Base-by-base conservation (phyloP, 768 basidiomycete species). In the Coprinopsis sp. region DNA sequence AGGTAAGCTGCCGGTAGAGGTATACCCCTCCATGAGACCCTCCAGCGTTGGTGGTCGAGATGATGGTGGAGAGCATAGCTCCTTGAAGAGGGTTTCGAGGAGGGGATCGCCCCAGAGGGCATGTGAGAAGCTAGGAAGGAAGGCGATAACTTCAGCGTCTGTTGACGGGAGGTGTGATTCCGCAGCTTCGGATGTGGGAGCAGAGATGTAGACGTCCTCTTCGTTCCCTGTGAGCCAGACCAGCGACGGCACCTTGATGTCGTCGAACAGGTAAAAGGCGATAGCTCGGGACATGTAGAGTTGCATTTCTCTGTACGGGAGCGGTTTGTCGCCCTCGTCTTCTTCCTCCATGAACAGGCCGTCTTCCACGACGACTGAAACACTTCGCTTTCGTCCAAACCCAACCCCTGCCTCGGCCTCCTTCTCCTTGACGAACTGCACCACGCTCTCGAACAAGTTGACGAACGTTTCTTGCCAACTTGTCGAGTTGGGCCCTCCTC, bases 381-480 rank as follows among this genome's bases (percentile, higher is more conserved):
- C n/a, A n/a, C n/a, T n/a, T n/a, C n/a, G n/a, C n/a, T n/a, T n/a
- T n/a, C n/a, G n/a, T n/a, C n/a, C n/a, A n/a, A n/a, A n/a, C n/a
- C n/a, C n/a, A n/a, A n/a, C n/a, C n/a, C n/a, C n/a, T n/a, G 8
- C 12, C 2, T 14, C 22, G 4, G 25, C 22, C n/a, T 29, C 34
- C n/a, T 18, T 24, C 1, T 19, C 16, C 40, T 39, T 24, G 25
- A 43, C 51, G 28, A 49, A 47, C 37, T 55, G n/a, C 10, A 52
- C 51, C 33, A 54, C 51, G 2, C 52, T 49, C 45, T 73, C 68
- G 13, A 76, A 72, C 5, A 77, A 65, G 7, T 62, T 41, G 5
- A 79, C 79, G 61, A 88, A 88, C 1, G 81, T 78, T 55, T 84
- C 84, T 63, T 88, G 82, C 87, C 87, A 89, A 62, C 76, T 82